Evolutionary conservation across 371 early-diverging fungal genomes (phyloP).

Genomic region (Actinomortierella wolfii): DNA sequence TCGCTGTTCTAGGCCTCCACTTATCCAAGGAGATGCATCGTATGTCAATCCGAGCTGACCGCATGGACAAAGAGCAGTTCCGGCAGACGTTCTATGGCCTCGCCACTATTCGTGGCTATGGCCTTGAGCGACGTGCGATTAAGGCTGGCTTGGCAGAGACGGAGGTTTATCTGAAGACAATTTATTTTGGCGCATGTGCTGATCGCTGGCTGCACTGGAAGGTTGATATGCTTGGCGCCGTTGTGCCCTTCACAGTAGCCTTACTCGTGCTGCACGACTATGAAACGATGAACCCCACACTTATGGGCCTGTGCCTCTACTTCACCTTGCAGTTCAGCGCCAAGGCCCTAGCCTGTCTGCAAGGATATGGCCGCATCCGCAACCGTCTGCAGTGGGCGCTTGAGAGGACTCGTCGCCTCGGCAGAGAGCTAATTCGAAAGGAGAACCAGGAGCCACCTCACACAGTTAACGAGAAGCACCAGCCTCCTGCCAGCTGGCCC

Average conservation of each 20-base stretch:
- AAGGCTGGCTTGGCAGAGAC: conserved; percentile 39
- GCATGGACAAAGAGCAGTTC: conserved; percentile 46
- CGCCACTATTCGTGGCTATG: conserved; percentile 43
- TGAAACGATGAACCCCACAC: conserved; percentile 27
- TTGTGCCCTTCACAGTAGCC: conserved; percentile 39
- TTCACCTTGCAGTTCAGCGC: conserved; percentile 42
- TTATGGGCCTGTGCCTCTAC: conserved; percentile 34
- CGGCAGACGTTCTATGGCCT: conserved; percentile 40
- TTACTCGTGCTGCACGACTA: conserved; percentile 18
- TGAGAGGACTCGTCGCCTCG: conserved; percentile 39
- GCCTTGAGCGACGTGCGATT: conserved; percentile 43
- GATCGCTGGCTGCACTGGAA: conserved; percentile 48
- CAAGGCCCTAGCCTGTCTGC: conserved; percentile 16
- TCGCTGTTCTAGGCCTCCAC: conserved; percentile 31
- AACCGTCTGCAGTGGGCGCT: conserved; percentile 47
- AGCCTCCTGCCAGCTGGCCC: conserved; percentile 43
- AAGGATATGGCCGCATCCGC: conserved; percentile 39
- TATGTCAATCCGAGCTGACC: conserved; percentile 43
- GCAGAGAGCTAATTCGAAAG: conserved; percentile 12
- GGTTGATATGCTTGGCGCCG: conserved; percentile 32
- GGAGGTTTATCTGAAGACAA: conserved; percentile 37
- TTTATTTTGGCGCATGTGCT: conserved; percentile 39
- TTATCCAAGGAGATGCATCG: conserved; percentile 46
- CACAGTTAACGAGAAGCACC: conserved; percentile 9
- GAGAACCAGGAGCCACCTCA: conserved; percentile 29